phyloP scores from a whole-genome alignment of 2,329 filamentous ascomycete species.

The Penicillium sp. region DNA sequence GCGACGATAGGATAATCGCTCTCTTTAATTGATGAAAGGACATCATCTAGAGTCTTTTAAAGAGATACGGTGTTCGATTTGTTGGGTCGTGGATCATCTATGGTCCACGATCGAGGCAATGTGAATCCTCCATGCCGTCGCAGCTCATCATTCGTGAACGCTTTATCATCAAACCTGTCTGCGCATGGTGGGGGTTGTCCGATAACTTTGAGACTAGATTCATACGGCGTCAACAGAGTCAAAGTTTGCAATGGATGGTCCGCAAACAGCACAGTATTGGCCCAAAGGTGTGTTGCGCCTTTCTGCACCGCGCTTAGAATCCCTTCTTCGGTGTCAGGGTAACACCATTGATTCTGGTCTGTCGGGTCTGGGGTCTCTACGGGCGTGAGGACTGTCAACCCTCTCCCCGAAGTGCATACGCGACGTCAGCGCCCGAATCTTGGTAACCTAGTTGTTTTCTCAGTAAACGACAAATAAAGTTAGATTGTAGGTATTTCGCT shows the following conservation, averaged over 20 bases:
- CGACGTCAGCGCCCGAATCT: slow-evolving; percentile 56
- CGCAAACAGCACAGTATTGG: slow-evolving; percentile 56
- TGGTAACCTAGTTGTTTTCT: slow-evolving; percentile 46
- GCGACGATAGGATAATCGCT: slow-evolving; percentile 48
- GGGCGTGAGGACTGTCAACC: slow-evolving; percentile 41
- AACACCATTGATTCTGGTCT: slow-evolving; percentile 45
- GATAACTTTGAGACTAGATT: slow-evolving; percentile 43
- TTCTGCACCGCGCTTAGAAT: slow-evolving; percentile 45
- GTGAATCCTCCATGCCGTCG: slow-evolving; percentile 43
- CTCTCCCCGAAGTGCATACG: slow-evolving; percentile 43
- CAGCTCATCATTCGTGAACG: slow-evolving; percentile 52
- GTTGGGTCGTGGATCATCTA: slow-evolving; percentile 23
- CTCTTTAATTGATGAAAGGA: slow-evolving; percentile 17
- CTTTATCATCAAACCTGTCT: slow-evolving; percentile 57
- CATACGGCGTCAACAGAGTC: slow-evolving; percentile 31
- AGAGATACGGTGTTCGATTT: neutral
- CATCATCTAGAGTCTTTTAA: neutral
- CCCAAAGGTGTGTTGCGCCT: slow-evolving; percentile 54
- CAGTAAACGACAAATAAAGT: neutral
- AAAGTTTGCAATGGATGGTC: slow-evolving; percentile 55
- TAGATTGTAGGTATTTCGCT: neutral
- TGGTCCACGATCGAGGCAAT: slow-evolving; percentile 44
- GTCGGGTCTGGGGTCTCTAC: slow-evolving; percentile 32
- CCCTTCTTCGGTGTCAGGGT: slow-evolving; percentile 50
- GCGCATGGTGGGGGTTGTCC: slow-evolving; percentile 54